Conservation (phyloP, 1,139 yeast genomes). For the Kodamaea fungicola region DNA sequence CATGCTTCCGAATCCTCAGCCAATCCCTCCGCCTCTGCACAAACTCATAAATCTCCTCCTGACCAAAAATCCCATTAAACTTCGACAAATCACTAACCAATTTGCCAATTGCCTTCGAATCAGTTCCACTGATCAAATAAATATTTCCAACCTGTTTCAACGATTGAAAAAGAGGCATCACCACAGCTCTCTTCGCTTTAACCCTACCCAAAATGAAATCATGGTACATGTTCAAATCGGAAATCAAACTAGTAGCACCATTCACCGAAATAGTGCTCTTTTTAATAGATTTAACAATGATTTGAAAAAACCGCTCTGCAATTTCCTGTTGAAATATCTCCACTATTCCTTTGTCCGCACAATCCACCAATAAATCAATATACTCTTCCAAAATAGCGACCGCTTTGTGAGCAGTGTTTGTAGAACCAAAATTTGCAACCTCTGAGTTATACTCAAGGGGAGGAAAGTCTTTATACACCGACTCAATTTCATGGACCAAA, state of each 20-base stretch:
- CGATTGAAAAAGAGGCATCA: constrained; percentile 76
- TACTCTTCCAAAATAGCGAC: constrained; percentile 68
- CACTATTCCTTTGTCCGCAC: constrained; percentile 83
- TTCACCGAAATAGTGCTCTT: constrained; percentile 67
- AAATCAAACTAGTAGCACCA: constrained; percentile 78
- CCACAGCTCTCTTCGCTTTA: constrained; percentile 57
- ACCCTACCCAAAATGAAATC: constrained; percentile 61
- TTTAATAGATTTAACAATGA: constrained; percentile 68
- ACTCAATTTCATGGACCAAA: constrained; percentile 68
- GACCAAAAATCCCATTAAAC: constrained; percentile 85
- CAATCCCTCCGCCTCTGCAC: constrained; percentile 88
- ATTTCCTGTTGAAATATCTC: constrained; percentile 94
- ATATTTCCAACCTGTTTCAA: constrained; percentile 81
- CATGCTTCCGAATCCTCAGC: constrained; percentile 70
- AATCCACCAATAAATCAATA: constrained; percentile 68
- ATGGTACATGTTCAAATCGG: constrained; percentile 73
- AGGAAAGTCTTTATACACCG: constrained; percentile 28
- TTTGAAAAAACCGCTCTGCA: constrained; percentile 79
- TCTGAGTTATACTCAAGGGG: constrained; percentile 10
- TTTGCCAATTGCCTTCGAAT: constrained; percentile 80
- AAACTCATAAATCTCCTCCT: constrained; percentile 91
- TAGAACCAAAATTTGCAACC: constrained; percentile 48
- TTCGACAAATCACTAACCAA: constrained; percentile 80
- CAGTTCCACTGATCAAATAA: constrained; percentile 70
- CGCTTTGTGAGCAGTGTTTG: constrained; percentile 64